phyloP scores from a whole-genome alignment of 2,329 filamentous ascomycete species.

The Exophiala mesophila region DNA sequence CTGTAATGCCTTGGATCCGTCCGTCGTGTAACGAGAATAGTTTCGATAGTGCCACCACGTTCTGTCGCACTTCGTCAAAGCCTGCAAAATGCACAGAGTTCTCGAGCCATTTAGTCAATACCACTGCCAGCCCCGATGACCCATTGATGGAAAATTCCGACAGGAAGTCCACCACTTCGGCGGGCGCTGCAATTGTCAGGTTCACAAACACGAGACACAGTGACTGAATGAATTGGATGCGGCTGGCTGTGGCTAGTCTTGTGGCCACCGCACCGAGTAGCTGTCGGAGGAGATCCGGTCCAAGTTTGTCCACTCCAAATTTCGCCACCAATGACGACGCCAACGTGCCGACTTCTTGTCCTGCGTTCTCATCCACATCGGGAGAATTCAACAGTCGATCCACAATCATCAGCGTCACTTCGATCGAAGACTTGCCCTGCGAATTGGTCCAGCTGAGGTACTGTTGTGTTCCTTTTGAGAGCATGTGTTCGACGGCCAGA shows the following conservation, averaged over 20 bases:
- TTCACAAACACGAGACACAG: conserved; percentile 92
- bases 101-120: conserved; percentile 92
- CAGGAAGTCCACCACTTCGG: conserved; percentile 88
- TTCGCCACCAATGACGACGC: conserved; percentile 94
- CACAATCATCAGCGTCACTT: conserved; percentile 85
- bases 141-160: conserved; percentile 75
- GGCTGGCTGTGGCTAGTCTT: conserved; percentile 73
- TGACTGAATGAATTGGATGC: conserved; percentile 89
- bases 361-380: conserved; percentile 82
- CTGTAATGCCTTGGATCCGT: conserved; percentile 70
- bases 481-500: conserved; percentile 79
- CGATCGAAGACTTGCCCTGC: conserved; percentile 73
- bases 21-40: conserved; percentile 82
- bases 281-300: conserved; percentile 74
- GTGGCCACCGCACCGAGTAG: conserved; percentile 84
- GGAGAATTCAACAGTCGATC: conserved; percentile 76
- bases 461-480: conserved; percentile 84
- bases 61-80: conserved; percentile 94
- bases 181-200: conserved; percentile 75
- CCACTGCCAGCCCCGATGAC: conserved; percentile 74
- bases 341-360: conserved; percentile 90
- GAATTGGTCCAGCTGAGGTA: conserved; percentile 82
- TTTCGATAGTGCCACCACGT: conserved; percentile 89
- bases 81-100: conserved; percentile 97
- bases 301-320: conserved; percentile 83